Percentiles rank a stretch among this genome's conserved stretches.
These are phyloP conservation scores for Beauveria bassiana DNA, from an alignment of 2,329 filamentous ascomycete species.

Conservation along the genomic window DNA sequence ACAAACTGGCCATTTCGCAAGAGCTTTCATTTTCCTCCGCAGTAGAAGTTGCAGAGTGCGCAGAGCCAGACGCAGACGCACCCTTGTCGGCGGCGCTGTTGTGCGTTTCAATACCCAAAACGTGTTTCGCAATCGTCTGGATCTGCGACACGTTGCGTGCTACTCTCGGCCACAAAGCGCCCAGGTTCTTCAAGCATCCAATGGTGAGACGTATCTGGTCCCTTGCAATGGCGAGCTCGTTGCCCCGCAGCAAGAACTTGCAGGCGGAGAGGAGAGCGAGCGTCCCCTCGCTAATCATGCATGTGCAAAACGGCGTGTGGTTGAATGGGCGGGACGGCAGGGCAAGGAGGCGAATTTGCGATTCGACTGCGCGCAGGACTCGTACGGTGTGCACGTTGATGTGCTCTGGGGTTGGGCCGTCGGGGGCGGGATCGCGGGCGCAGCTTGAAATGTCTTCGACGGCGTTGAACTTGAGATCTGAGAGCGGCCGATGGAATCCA, in stretches of 20 bases:
- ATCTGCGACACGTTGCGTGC: constrained; percentile 30
- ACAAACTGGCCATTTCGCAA: neutral
- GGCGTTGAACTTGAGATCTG: constrained; percentile 29
- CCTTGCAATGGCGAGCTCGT: constrained; percentile 27
- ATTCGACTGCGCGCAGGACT: constrained; percentile 29
- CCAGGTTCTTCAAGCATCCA: constrained; percentile 31
- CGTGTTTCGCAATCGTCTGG: constrained; percentile 30
- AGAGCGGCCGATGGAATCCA: constrained; percentile 31
- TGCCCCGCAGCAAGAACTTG: constrained; percentile 24
- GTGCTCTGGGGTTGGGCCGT: constrained; percentile 14
- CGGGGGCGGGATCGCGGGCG: constrained; percentile 17
- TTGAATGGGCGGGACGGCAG: constrained; percentile 26
- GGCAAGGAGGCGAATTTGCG: constrained; percentile 30
- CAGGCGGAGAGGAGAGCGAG: constrained; percentile 30
- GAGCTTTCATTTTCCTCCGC: neutral
- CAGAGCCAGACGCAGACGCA: neutral
- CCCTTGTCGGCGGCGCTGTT: neutral
- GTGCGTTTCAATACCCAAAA: constrained; percentile 12
- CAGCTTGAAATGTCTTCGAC: constrained; percentile 33
- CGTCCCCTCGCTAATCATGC: constrained; percentile 32
- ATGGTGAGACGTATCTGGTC: constrained; percentile 34
- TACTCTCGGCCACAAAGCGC: constrained; percentile 29
- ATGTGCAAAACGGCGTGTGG: constrained; percentile 32
- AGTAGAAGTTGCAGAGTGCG: neutral
- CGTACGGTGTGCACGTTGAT: constrained; percentile 32